phyloP scores from a whole-genome alignment of 768 basidiomycete species.

The Suillus decipiens region DNA sequence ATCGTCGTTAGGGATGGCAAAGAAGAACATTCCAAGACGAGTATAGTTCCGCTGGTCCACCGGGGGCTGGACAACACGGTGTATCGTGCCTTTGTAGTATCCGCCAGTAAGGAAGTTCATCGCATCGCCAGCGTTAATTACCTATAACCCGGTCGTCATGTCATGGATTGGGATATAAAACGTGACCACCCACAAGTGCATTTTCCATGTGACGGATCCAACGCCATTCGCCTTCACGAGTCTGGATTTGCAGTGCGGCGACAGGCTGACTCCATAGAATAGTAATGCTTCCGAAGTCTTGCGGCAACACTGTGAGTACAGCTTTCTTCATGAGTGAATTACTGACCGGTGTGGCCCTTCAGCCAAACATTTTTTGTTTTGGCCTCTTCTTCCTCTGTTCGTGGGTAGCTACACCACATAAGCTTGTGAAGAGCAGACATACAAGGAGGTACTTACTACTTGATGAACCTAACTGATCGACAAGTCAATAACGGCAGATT shows the following conservation, averaged over 20 bases:
- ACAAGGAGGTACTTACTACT: constrained; percentile 46
- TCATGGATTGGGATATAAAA: neutral
- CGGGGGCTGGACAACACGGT: constrained; percentile 62
- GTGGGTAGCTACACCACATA: constrained; percentile 43
- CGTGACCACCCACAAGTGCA: constrained; percentile 43
- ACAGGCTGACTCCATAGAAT: constrained; percentile 65
- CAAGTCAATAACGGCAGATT: neutral
- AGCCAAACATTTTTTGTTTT: constrained; percentile 60
- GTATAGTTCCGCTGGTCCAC: constrained; percentile 49
- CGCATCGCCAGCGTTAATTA: constrained; percentile 61
- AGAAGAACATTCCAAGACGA: constrained; percentile 62
- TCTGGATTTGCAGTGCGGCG: constrained; percentile 56
- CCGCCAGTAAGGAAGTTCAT: constrained; percentile 64
- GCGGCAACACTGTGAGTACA: neutral
- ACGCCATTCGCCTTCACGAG: constrained; percentile 52
- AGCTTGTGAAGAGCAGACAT: neutral
- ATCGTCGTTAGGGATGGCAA: constrained; percentile 51
- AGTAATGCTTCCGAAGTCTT: constrained; percentile 56
- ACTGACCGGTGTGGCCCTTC: constrained; percentile 57
- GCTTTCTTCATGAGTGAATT: neutral
- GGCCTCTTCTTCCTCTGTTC: constrained; percentile 47
- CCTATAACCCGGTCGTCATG: constrained; percentile 32
- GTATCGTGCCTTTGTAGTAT: constrained; percentile 59
- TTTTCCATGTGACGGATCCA: constrained; percentile 64
- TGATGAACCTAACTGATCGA: constrained; percentile 59